phyloP scores from a whole-genome alignment of 441 rosid genomes.

The Adansonia grandidieri region DNA sequence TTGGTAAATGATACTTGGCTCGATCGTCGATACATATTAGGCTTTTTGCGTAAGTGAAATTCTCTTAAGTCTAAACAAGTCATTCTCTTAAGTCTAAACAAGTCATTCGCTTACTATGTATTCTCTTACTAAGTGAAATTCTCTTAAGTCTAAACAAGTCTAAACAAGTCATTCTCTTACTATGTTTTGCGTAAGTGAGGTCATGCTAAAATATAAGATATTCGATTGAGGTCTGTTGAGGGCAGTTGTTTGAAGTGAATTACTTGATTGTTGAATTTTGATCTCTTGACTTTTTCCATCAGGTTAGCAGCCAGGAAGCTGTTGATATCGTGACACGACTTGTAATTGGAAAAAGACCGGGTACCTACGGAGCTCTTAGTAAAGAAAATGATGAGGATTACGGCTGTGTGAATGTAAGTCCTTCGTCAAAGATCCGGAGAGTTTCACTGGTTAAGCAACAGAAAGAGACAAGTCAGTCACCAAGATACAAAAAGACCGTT shows the following conservation, averaged over 20 bases:
- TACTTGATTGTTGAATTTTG: slow-evolving; percentile 19
- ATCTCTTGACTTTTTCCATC: slow-evolving; percentile 19
- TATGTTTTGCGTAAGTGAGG: neutral
- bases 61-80: too few species aligned
- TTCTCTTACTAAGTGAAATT: too few species aligned
- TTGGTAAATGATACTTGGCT: neutral
- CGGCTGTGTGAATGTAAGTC: slow-evolving; percentile 62
- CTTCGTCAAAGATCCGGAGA: slow-evolving; percentile 64
- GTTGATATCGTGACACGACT: slow-evolving; percentile 51
- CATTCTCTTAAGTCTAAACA: too few species aligned
- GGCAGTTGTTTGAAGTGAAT: neutral
- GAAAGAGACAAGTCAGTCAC: slow-evolving; percentile 40
- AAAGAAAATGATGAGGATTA: slow-evolving; percentile 39
- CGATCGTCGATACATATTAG: neutral
- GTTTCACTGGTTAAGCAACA: slow-evolving; percentile 58
- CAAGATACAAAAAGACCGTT: slow-evolving; percentile 33
- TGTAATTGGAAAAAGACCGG: slow-evolving; percentile 44
- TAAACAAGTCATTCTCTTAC: neutral
- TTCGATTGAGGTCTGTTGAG: neutral
- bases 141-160: too few species aligned
- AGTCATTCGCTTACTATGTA: too few species aligned
- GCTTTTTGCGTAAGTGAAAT: neutral
- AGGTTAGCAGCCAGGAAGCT: slow-evolving; percentile 82
- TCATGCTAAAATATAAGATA: neutral
- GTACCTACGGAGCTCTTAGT: slow-evolving; percentile 22